Evolutionary conservation across 1,284 basidiomycete genomes (phyloP).

Genomic region (Schizophyllum commune): DNA sequence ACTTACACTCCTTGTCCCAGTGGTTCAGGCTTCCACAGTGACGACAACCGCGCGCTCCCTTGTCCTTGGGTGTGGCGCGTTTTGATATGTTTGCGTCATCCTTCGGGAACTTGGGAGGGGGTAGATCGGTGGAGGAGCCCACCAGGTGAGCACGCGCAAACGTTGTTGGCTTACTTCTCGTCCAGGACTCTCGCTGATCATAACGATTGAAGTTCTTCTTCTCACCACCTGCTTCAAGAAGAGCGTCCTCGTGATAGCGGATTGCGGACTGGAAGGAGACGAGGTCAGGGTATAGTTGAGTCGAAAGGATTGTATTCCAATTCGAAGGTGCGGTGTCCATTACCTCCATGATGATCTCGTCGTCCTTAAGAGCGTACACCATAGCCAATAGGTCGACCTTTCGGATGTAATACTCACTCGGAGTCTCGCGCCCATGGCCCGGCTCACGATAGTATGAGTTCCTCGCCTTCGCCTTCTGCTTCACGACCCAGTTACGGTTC

Average conservation of each 20-base stretch:
- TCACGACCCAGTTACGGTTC: constrained; percentile 9
- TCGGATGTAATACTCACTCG: constrained; percentile 12
- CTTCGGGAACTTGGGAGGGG: constrained; percentile 8
- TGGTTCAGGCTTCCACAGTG: constrained; percentile 18
- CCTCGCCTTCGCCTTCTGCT: constrained; percentile 4
- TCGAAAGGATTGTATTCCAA: constrained; percentile 16
- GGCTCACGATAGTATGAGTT: constrained; percentile 3
- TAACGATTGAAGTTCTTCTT: not conserved
- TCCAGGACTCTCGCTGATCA: not conserved
- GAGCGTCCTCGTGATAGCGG: constrained; percentile 13
- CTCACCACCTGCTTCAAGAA: constrained; percentile 4
- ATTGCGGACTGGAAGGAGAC: constrained; percentile 15
- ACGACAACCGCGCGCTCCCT: constrained; percentile 15
- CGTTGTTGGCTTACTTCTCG: not conserved
- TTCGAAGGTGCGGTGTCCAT: constrained; percentile 15
- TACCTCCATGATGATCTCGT: constrained; percentile 15
- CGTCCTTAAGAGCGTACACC: constrained; percentile 10
- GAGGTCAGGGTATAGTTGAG: constrained; percentile 7
- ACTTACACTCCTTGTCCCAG: constrained; percentile 18
- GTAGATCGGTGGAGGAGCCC: not conserved
- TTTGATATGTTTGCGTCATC: constrained; percentile 13
- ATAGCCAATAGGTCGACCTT: constrained; percentile 9
- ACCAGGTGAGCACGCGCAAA: constrained; percentile 2
- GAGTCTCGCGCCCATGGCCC: constrained; percentile 6
- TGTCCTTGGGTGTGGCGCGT: constrained; percentile 8